Conservation (phyloP, 1,139 yeast genomes). For the Barnettozyma hawaiiensis region DNA sequence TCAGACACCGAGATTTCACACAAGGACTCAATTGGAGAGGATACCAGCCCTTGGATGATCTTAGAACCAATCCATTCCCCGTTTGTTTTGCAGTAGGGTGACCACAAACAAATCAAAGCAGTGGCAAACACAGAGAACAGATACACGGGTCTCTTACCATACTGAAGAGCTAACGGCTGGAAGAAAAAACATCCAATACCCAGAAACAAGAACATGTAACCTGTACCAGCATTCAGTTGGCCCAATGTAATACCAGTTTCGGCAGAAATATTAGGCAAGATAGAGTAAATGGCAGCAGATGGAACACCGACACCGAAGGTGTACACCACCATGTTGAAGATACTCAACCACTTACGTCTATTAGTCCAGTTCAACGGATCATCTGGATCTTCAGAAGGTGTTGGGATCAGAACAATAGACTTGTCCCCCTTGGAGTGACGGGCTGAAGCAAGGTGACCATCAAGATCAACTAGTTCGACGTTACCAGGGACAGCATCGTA, state of each 20-base stretch:
- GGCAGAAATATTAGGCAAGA: constrained; percentile 36
- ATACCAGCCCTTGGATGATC: constrained; percentile 40
- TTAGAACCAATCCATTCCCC: constrained; percentile 36
- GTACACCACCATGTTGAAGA: constrained; percentile 38
- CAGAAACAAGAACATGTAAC: constrained; percentile 40
- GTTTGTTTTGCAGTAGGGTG: constrained; percentile 35
- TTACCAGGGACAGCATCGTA: constrained; percentile 55
- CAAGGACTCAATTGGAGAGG: constrained; percentile 51
- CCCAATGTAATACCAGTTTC: constrained; percentile 36
- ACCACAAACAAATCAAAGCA: constrained; percentile 37
- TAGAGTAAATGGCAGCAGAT: constrained; percentile 43
- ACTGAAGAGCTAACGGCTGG: constrained; percentile 48
- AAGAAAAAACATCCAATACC: constrained; percentile 45
- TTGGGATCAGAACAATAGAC: constrained; percentile 33
- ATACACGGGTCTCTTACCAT: constrained; percentile 49
- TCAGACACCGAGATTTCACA: constrained; percentile 48
- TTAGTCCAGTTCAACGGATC: constrained; percentile 43
- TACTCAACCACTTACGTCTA: constrained; percentile 32
- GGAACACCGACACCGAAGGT: constrained; percentile 42
- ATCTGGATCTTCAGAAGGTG: constrained; percentile 40
- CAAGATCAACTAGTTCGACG: constrained; percentile 48
- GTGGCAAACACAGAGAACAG: constrained; percentile 33
- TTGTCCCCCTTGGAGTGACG: constrained; percentile 26
- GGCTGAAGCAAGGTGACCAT: constrained; percentile 25
- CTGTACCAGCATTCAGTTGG: constrained; percentile 46